Conservation (phyloP, 441 rosid genomes). For the Pelargonium fulgidum region DNA sequence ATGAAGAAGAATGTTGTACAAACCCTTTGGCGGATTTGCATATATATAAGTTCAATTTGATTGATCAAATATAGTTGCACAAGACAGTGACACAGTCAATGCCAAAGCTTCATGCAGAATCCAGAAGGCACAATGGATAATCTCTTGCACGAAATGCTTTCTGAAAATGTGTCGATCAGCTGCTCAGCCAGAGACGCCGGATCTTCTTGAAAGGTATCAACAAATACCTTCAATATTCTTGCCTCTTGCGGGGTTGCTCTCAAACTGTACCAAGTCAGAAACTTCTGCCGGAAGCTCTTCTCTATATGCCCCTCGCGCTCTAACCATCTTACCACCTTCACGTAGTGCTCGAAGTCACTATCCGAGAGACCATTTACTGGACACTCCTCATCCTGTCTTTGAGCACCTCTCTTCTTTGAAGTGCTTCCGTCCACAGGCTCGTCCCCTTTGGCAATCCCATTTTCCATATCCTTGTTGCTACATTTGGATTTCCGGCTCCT, state of each 20-base stretch:
- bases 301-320: slow-evolving; percentile 80
- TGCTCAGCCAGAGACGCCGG: slow-evolving; percentile 80
- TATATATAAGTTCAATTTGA: slow-evolving; percentile 16
- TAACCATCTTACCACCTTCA: slow-evolving; percentile 69
- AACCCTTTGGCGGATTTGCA: slow-evolving; percentile 26
- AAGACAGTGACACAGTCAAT: slow-evolving; percentile 30
- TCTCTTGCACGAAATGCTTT: slow-evolving; percentile 45
- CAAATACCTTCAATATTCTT: slow-evolving; percentile 71
- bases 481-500: slow-evolving; percentile 40
- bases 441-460: slow-evolving; percentile 36
- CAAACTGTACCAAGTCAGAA: slow-evolving; percentile 92
- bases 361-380: slow-evolving; percentile 38
- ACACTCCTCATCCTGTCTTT: slow-evolving; percentile 42
- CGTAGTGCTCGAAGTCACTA: slow-evolving; percentile 62
- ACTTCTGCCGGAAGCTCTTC: slow-evolving; percentile 83
- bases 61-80: not conserved
- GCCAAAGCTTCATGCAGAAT: slow-evolving; percentile 94
- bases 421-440: slow-evolving; percentile 55
- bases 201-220: slow-evolving; percentile 65
- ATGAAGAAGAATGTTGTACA: slow-evolving; percentile 33
- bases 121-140: slow-evolving; percentile 57
- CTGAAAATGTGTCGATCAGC: slow-evolving; percentile 83
- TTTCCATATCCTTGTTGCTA: slow-evolving; percentile 43
- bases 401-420: slow-evolving; percentile 43
- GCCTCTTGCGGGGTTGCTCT: slow-evolving; percentile 71